Conservation (phyloP, 2,329 filamentous ascomycete genomes). For the Akanthomyces lecanii region DNA sequence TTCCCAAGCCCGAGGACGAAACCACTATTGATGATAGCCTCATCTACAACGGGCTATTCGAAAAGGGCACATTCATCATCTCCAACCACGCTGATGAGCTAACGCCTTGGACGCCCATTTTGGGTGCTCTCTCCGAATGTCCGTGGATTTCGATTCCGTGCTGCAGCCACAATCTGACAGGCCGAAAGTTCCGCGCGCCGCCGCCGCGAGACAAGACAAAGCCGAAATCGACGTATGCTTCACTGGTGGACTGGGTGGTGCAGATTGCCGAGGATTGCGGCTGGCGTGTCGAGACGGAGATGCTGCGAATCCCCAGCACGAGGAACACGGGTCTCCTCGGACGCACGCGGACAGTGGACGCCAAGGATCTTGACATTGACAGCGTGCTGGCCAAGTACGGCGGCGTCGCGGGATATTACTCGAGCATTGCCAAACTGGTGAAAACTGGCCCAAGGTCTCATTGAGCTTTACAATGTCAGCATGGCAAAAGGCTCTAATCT, state of each 20-base stretch:
- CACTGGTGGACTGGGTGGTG: conserved; percentile 74
- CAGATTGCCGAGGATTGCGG: conserved; percentile 67
- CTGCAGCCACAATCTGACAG: conserved; percentile 83
- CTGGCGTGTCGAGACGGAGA: conserved; percentile 74
- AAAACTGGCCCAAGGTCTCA: conserved; percentile 33
- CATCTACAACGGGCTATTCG: conserved; percentile 62
- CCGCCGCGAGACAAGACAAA: conserved; percentile 47
- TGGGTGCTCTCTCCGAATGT: conserved; percentile 69
- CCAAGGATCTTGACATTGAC: conserved; percentile 36
- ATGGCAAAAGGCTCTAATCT: conserved; percentile 28
- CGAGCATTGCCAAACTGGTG: conserved; percentile 59
- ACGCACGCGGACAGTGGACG: conserved; percentile 37
- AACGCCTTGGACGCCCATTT: conserved; percentile 89
- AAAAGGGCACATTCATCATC: conserved; percentile 78
- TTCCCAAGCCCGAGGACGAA: conserved; percentile 23
- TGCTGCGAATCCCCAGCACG: conserved; percentile 88
- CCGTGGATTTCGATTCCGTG: conserved; percentile 94
- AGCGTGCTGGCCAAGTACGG: conserved; percentile 48
- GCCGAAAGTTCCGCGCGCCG: conserved; percentile 66
- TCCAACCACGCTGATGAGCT: conserved; percentile 97
- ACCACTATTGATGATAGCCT: conserved; percentile 19
- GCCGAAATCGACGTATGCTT: conserved; percentile 70
- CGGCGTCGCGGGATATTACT: conserved; percentile 53
- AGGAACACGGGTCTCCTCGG: conserved; percentile 81
- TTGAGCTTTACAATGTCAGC: not conserved